Evolutionary conservation across 2,329 filamentous ascomycete species (phyloP), one percentile per base, ranked within the genome.

Genomic region (Botryotinia convoluta): DNA sequence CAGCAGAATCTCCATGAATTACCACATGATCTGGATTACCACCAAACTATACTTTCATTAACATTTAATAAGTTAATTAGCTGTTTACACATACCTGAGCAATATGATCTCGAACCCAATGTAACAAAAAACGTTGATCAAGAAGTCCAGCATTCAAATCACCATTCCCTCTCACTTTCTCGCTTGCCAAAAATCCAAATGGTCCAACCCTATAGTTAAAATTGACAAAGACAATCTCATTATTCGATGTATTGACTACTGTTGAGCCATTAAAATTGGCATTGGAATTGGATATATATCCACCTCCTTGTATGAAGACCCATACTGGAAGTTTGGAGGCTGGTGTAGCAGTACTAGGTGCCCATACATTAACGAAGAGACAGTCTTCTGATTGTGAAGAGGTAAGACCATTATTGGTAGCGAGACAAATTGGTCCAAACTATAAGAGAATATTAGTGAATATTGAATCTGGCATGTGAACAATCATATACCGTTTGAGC

Each of bases 141-240:
- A 91, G 83, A 12, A 92, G 80, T 0, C 91, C 91, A 3, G 83
- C 88, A 77, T 93, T 92, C 14, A 91, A 83, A 67, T 86, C 84
- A 0, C 90, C 90, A 75, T 88, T 82, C 8, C 82, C 79, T 54
- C 85, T 84, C 16, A 92, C 83, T 44, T 86, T 82, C 57, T 88
- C 85, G 64, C 88, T 86, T 0, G 88, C 86, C 1, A 92, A 83
- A 76, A 92, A 92, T 0, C 90, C 90, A 77, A 87, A 87, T 0
- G 88, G 82, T 0, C 89, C 89, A 10, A 92, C 87, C 10, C 90
- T 86, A 78, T 91, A 91, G 80, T 90, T 89, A 79, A 90, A 89
- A 77, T 87, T 87, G 67, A 90, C 87, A 71, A 88, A 84, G 22
- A 91, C 81, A 65, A 90, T 82, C 74, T 83, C 84, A 39, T 82